Conservation (phyloP, 129 eudicot species). For the Flaveria ramosissima region DNA sequence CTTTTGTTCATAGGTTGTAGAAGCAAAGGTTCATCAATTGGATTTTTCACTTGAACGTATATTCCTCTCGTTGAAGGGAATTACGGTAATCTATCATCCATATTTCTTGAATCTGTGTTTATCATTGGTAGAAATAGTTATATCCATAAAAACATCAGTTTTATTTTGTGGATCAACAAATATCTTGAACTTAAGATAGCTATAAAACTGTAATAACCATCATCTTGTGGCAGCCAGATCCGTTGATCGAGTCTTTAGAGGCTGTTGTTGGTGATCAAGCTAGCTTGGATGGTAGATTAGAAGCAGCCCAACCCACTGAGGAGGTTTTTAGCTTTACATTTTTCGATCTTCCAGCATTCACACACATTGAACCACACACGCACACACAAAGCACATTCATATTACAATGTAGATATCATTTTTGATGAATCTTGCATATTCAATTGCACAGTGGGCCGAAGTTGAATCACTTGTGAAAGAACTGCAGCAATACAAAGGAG, state of each 20-base stretch:
- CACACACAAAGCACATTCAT: not conserved
- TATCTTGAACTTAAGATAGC: not conserved
- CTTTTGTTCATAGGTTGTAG: constrained; percentile 57
- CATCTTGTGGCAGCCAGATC: constrained; percentile 79
- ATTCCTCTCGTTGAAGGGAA: constrained; percentile 73
- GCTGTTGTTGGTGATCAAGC: constrained; percentile 67
- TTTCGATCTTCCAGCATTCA: not conserved
- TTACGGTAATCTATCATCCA: constrained; percentile 53
- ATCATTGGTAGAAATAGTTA: not conserved
- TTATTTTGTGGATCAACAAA: not conserved
- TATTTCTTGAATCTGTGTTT: not conserved
- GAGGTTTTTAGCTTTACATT: constrained; percentile 52
- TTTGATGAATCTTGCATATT: constrained; percentile 5
- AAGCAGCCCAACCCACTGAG: constrained; percentile 60
- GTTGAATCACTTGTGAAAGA: constrained; percentile 83
- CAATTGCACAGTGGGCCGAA: constrained; percentile 66
- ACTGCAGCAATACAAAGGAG: constrained; percentile 61
- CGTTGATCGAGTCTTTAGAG: constrained; percentile 69
- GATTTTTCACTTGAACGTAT: constrained; percentile 91
- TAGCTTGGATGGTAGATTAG: constrained; percentile 47
- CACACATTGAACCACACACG: constrained; percentile 13
- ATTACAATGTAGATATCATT: not conserved
- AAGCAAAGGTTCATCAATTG: constrained; percentile 90
- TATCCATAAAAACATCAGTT: not conserved
- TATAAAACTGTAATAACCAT: not conserved